Evolutionary conservation across 2,329 filamentous ascomycete genomes (phyloP).

Genomic region (Ophiostoma novo-ulmi): DNA sequence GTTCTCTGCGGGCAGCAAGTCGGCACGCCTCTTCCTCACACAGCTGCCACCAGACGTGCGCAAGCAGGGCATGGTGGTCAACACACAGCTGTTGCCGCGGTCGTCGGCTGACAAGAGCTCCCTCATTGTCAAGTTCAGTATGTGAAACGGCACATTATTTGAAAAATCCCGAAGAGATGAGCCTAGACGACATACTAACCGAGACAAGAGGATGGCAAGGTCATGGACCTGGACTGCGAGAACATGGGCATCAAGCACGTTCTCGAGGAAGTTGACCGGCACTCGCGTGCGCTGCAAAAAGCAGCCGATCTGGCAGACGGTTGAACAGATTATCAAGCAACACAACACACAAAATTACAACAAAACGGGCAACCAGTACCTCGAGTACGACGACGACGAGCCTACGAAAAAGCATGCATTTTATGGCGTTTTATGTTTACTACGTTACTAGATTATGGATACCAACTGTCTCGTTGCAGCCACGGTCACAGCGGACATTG

Average conservation of each 20-base stretch:
- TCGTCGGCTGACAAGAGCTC: slow-evolving; percentile 62
- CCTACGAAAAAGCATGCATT: slow-evolving; percentile 14
- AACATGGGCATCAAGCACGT: slow-evolving; percentile 81
- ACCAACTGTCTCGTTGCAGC: neutral
- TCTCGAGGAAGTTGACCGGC: slow-evolving; percentile 81
- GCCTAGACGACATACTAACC: neutral
- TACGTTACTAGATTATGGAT: neutral
- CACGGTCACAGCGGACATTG: neutral
- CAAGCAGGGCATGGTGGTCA: slow-evolving; percentile 66
- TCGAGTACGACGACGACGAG: neutral
- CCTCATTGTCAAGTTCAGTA: slow-evolving; percentile 81
- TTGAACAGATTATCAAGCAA: slow-evolving; percentile 21
- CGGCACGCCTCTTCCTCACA: slow-evolving; percentile 82
- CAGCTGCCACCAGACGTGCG: slow-evolving; percentile 76
- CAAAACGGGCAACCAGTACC: neutral
- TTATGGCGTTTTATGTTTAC: slow-evolving; percentile 17
- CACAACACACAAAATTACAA: neutral
- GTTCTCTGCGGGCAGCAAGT: slow-evolving; percentile 72
- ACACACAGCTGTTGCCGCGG: slow-evolving; percentile 68
- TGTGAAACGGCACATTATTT: neutral
- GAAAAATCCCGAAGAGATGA: too few relatives aligned
- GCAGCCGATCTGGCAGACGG: slow-evolving; percentile 67
- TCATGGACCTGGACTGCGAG: slow-evolving; percentile 75
- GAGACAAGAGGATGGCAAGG: slow-evolving; percentile 82
- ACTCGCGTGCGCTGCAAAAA: slow-evolving; percentile 76